Conservation (phyloP, 2,329 filamentous ascomycete genomes). For the Dactylonectria macrodidyma region DNA sequence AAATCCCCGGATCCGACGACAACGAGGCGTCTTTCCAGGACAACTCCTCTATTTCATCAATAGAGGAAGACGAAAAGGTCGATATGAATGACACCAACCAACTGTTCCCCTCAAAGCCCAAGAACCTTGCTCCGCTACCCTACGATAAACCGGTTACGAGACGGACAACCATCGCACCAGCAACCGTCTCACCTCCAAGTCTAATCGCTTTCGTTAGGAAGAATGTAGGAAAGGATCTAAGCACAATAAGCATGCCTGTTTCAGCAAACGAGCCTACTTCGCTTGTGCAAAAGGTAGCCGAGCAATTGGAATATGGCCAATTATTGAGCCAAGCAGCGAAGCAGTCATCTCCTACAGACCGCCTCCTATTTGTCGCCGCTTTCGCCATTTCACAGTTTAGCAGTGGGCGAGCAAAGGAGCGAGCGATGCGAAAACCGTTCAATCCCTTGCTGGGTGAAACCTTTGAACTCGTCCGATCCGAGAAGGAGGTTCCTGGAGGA, state of each 20-base stretch:
- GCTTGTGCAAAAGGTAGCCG: conserved; percentile 87
- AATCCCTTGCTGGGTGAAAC: conserved; percentile 98
- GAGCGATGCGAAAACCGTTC: conserved; percentile 95
- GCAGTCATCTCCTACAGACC: conserved; percentile 73
- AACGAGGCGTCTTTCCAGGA: conserved; percentile 69
- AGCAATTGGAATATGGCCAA: conserved; percentile 91
- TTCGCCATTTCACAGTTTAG: conserved; percentile 94
- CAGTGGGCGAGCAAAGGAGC: conserved; percentile 86
- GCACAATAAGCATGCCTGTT: conserved; percentile 97
- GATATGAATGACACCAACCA: conserved; percentile 71
- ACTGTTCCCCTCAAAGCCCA: conserved; percentile 83
- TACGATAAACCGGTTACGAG: conserved; percentile 75
- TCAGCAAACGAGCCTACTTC: conserved; percentile 95
- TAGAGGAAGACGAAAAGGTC: conserved; percentile 71
- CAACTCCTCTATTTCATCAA: conserved; percentile 72
- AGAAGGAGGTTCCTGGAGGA: conserved; percentile 78
- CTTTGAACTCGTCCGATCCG: conserved; percentile 90
- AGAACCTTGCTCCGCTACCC: conserved; percentile 83
- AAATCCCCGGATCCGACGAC: conserved; percentile 69
- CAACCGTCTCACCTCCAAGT: conserved; percentile 87
- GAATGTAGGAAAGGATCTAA: conserved; percentile 97
- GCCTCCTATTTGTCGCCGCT: conserved; percentile 87
- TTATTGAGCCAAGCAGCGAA: conserved; percentile 83
- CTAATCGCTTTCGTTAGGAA: conserved; percentile 95
- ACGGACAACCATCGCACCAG: conserved; percentile 78